Percentiles rank a stretch among this genome's conserved stretches.
Evolutionary conservation across 306 rosid genomes (phyloP).

Genomic region (Arachis hypogaea): DNA sequence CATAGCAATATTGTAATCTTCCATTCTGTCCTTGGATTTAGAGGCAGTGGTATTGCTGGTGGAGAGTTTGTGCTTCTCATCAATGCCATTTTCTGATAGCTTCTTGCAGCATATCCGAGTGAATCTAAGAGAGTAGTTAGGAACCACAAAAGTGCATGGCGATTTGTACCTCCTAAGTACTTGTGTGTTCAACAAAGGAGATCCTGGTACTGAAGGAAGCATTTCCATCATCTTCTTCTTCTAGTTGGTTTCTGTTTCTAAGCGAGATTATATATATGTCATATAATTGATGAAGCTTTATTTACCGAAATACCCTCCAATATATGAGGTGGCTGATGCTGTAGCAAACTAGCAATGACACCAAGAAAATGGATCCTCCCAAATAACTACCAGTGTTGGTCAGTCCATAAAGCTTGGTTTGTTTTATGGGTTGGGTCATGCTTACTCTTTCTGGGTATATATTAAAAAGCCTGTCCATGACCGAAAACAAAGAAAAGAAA

Average conservation of each 20-base stretch:
- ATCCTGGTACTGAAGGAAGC: conserved; percentile 42
- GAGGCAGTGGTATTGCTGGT: conserved; percentile 36
- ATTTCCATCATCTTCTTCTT: conserved; percentile 49
- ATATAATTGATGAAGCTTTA: not conserved
- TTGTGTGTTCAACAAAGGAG: conserved; percentile 40
- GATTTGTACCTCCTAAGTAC: conserved; percentile 21
- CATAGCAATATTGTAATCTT: conserved; percentile 84
- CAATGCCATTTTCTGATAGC: conserved; percentile 61
- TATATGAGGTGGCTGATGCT: not conserved
- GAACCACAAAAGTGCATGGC: conserved; percentile 35
- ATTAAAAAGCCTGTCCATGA: too few relatives aligned
- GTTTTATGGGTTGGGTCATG: too few relatives aligned
- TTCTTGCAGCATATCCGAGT: conserved; percentile 50
- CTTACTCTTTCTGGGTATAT: too few relatives aligned
- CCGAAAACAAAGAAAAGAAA: too few relatives aligned
- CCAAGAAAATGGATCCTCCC: too few relatives aligned
- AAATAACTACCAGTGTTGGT: too few relatives aligned
- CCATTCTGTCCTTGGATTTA: conserved; percentile 59
- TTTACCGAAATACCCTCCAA: conserved; percentile 47
- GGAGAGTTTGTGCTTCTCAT: conserved; percentile 37
- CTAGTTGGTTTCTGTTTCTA: not conserved
- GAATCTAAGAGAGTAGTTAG: conserved; percentile 30
- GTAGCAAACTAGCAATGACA: too few relatives aligned
- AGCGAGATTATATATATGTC: conserved; percentile 15
- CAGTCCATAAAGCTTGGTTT: too few relatives aligned